Conservation (phyloP, 495 filamentous ascomycete species). For the Sordaria brevicollis region DNA sequence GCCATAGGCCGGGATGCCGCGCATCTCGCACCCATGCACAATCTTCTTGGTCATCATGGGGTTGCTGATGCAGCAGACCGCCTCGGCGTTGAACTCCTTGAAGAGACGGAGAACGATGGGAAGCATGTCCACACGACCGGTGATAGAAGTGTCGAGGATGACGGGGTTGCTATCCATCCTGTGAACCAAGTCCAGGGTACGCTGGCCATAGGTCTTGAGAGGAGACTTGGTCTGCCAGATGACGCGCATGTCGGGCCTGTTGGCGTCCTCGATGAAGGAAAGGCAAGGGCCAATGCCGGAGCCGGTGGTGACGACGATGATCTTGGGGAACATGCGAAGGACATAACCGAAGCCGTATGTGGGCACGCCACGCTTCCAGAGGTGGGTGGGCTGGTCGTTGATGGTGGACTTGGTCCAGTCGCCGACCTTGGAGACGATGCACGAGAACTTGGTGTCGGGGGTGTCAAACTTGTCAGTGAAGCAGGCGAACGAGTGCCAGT, state of each 20-base stretch:
- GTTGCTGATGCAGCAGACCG: conserved; percentile 65
- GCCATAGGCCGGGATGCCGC: conserved; percentile 61
- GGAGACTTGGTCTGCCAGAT: conserved; percentile 40
- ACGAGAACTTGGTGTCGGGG: conserved; percentile 39
- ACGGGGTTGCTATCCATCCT: conserved; percentile 29
- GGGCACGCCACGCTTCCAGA: conserved; percentile 44
- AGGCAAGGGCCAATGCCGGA: conserved; percentile 59
- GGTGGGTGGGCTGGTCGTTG: conserved; percentile 36
- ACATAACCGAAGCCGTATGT: conserved; percentile 54
- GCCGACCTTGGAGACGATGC: conserved; percentile 55
- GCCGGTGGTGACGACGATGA: conserved; percentile 59
- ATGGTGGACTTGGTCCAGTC: conserved; percentile 56
- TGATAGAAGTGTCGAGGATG: conserved; percentile 31
- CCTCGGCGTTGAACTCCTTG: conserved; percentile 52
- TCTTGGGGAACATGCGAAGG: conserved; percentile 47
- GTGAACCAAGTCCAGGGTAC: conserved; percentile 29
- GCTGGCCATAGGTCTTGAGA: conserved; percentile 30
- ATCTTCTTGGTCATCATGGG: conserved; percentile 43
- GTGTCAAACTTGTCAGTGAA: conserved; percentile 43
- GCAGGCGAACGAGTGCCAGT: conserved; percentile 76
- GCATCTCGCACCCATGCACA: conserved; percentile 55
- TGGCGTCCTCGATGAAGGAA: conserved; percentile 25
- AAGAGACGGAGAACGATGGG: conserved; percentile 45
- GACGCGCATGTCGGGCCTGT: conserved; percentile 21
- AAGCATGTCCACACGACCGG: conserved; percentile 32